Evolutionary conservation across 2,329 filamentous ascomycete genomes (phyloP).

Genomic region (Fusarium austroafricanum): DNA sequence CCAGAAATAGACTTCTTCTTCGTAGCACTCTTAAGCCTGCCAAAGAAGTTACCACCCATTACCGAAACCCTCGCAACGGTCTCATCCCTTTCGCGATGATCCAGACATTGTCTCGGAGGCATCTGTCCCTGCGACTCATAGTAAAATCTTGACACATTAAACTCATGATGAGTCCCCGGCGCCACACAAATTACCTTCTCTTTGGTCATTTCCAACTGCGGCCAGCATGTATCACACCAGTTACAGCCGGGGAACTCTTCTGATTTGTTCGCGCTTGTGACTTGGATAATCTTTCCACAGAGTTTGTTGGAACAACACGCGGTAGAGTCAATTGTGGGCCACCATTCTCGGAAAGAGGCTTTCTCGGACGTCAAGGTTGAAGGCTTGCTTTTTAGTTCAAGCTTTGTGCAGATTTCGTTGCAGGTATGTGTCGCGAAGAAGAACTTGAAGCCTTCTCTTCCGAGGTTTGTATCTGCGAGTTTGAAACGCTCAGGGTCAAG

Average conservation of each 20-base stretch:
- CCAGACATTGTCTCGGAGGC: conserved; percentile 41
- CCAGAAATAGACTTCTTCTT: conserved; percentile 29
- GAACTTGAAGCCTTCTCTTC: conserved; percentile 52
- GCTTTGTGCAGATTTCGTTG: conserved; percentile 48
- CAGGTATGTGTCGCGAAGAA: conserved; percentile 53
- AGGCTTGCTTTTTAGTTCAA: conserved; percentile 46
- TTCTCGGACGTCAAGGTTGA: conserved; percentile 36
- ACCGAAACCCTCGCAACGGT: conserved; percentile 9
- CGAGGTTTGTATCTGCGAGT: conserved; percentile 50
- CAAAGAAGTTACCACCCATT: conserved; percentile 24
- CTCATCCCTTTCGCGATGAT: conserved; percentile 21
- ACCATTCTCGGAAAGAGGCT: conserved; percentile 47
- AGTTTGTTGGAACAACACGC: conserved; percentile 56
- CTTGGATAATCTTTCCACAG: conserved; percentile 50
- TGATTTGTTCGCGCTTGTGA: conserved; percentile 36
- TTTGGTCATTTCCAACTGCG: conserved; percentile 45
- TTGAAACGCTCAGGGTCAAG: conserved; percentile 49
- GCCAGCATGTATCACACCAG: conserved; percentile 52
- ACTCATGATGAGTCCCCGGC: conserved; percentile 46
- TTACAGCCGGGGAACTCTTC: conserved; percentile 41
- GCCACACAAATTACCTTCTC: conserved; percentile 41
- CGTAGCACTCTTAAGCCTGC: conserved; percentile 12
- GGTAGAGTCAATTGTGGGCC: conserved; percentile 47
- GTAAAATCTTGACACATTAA: conserved; percentile 50
- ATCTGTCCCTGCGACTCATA: conserved; percentile 50